A percentile compares a stretch with the other conserved stretches of the same genome.
Evolutionary conservation across 2,329 filamentous ascomycete genomes (phyloP).

Genomic region (Fusarium oligoseptatum): DNA sequence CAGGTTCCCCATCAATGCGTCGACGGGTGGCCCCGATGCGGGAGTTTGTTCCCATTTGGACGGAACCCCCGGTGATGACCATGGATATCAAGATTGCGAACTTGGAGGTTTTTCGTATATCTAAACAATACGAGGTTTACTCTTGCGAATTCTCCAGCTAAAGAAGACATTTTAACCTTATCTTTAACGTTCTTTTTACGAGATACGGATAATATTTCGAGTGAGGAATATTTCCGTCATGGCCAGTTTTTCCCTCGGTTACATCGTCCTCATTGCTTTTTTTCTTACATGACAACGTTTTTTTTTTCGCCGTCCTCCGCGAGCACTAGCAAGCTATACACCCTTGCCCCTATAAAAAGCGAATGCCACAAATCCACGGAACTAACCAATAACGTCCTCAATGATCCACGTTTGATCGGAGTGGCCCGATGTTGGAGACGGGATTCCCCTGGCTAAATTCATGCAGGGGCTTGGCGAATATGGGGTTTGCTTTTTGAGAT

Average conservation of each 20-base stretch:
- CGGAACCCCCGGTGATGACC: not conserved
- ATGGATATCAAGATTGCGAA: not conserved
- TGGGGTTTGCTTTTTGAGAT: not conserved
- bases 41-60: not conserved
- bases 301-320: not conserved
- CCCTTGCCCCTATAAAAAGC: not conserved
- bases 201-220: too few relatives aligned
- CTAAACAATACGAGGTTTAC: not conserved
- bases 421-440: not conserved
- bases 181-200: not conserved
- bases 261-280: conserved; percentile 1
- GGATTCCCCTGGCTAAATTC: not conserved
- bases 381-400: not conserved
- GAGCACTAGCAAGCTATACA: not conserved
- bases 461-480: not conserved
- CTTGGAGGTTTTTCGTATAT: not conserved
- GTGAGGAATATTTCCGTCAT: not conserved
- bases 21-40: not conserved
- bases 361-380: not conserved
- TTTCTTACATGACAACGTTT: not conserved
- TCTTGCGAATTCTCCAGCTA: not conserved
- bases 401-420: not conserved
- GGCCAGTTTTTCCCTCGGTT: not conserved
- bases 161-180: not conserved
- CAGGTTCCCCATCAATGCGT: not conserved